Evolutionary conservation across 2,329 filamentous ascomycete genomes (phyloP), one percentile per base, ranked within the genome.

Genomic region (Fusarium sarcochroum): DNA sequence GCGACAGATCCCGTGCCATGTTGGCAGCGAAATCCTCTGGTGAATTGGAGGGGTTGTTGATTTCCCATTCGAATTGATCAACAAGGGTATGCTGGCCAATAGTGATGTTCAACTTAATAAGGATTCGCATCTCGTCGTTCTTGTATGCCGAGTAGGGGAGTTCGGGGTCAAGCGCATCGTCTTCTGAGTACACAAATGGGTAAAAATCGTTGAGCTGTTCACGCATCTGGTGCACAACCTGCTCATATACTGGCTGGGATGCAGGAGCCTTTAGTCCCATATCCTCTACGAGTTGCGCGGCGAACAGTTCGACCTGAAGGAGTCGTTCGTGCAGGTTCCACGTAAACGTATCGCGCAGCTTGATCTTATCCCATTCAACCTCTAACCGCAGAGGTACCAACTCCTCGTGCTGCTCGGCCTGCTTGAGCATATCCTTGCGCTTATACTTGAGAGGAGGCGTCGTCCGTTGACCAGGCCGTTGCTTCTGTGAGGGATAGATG

Each of bases 21-120:
- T 90, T 90, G 64, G 88, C 85, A 25, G 96, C 96, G 78, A 99
- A 99, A 59, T 97, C 93, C 80, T 99, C 96, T 4, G 96, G 94
- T 0, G 92, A 97, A 78, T 99, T 99, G 55, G 91, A 83, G 0
- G 94, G 92, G 77, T 97, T 97, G 80, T 98, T 98, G 77, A 98
- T 94, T 73, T 99, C 96, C 96, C 96, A 99, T 80, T 99, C 96
- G 66, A 99, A 98, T 77, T 98, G 96, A 75, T 99, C 96, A 35
- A 98, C 91, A 25, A 99, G 85, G 0, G 94, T 98, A 76, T 97
- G 93, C 68, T 93, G 91, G 40, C 95, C 96, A 76, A 99, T 98
- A 8, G 96, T 98, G 75, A 99, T 97, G 80, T 98, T 98, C 50
- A 99, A 86, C 80, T 98, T 98, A 80, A 99, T 89, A 42, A 97